Evolutionary conservation across 768 basidiomycete species (phyloP).

Genomic region (Artomyces pyxidatus): DNA sequence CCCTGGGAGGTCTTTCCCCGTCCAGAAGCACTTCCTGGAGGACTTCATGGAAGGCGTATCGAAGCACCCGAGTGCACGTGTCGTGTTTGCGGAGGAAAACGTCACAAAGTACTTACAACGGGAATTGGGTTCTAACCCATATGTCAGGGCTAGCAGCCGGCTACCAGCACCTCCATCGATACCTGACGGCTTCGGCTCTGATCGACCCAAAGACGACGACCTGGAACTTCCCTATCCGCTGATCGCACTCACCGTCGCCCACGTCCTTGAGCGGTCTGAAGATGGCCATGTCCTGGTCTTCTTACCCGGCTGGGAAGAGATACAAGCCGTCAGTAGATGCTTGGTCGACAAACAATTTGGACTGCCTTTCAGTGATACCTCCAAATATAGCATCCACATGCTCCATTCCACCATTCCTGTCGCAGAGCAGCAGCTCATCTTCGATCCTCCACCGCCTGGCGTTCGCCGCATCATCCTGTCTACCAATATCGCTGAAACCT

Average conservation of each 20-base stretch:
- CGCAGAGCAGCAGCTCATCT: constrained; percentile 82
- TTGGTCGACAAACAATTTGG: constrained; percentile 45
- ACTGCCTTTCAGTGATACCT: constrained; percentile 51
- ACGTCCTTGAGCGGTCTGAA: constrained; percentile 64
- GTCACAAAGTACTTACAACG: constrained; percentile 65
- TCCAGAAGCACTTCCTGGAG: constrained; percentile 73
- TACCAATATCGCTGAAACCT: constrained; percentile 95
- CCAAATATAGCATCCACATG: constrained; percentile 63
- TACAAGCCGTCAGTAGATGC: constrained; percentile 57
- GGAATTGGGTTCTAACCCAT: constrained; percentile 43
- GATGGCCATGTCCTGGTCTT: constrained; percentile 89
- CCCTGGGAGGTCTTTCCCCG: constrained; percentile 90
- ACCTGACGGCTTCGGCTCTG: constrained; percentile 10
- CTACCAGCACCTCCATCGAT: constrained; percentile 10
- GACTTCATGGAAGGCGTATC: constrained; percentile 55
- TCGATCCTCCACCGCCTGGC: constrained; percentile 70
- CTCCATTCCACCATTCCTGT: constrained; percentile 88
- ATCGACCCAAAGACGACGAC: constrained; percentile 39
- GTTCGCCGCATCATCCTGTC: constrained; percentile 84
- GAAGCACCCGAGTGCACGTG: constrained; percentile 31
- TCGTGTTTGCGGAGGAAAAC: constrained; percentile 65
- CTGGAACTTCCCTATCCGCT: constrained; percentile 76
- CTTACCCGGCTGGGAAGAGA: constrained; percentile 92
- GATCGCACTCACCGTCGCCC: constrained; percentile 71
- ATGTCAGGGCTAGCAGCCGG: constrained; percentile 9